Conservation (phyloP, 805 yeast genomes). For the Nakazawaea holstii region DNA sequence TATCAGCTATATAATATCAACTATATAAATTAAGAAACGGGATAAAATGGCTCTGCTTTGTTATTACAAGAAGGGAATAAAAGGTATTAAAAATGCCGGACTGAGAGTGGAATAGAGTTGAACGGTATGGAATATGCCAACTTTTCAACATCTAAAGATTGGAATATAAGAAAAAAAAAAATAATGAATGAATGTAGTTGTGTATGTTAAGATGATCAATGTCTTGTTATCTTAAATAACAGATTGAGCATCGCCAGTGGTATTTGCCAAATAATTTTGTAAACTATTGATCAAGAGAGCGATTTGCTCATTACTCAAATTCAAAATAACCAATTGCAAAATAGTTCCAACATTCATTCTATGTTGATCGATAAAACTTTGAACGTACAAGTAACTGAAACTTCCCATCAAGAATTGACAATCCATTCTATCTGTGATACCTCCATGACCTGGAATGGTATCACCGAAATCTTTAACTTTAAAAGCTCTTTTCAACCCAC, state of each 20-base stretch:
- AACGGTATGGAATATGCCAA: too few species aligned
- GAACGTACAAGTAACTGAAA: constrained; percentile 86
- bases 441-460: constrained; percentile 98
- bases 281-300: constrained; percentile 55
- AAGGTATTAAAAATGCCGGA: too few species aligned
- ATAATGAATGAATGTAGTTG: too few species aligned
- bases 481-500: constrained; percentile 95
- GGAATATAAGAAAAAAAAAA: too few species aligned
- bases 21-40: neutral
- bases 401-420: constrained; percentile 98
- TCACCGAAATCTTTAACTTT: constrained; percentile 97
- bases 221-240: neutral
- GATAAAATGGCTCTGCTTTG: too few species aligned
- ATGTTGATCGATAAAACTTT: constrained; percentile 77
- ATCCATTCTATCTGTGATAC: constrained; percentile 95
- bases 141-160: too few species aligned
- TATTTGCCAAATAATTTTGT: constrained; percentile 38
- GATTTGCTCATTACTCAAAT: constrained; percentile 62
- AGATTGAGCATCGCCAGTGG: neutral
- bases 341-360: constrained; percentile 70
- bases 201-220: neutral
- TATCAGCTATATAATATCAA: too few species aligned
- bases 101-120: too few species aligned
- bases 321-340: constrained; percentile 69
- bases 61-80: too few species aligned